Percentiles rank a stretch among this genome's conserved stretches.
Evolutionary conservation across 2,329 filamentous ascomycete genomes (phyloP).

Genomic region (Leptographium flavum): DNA sequence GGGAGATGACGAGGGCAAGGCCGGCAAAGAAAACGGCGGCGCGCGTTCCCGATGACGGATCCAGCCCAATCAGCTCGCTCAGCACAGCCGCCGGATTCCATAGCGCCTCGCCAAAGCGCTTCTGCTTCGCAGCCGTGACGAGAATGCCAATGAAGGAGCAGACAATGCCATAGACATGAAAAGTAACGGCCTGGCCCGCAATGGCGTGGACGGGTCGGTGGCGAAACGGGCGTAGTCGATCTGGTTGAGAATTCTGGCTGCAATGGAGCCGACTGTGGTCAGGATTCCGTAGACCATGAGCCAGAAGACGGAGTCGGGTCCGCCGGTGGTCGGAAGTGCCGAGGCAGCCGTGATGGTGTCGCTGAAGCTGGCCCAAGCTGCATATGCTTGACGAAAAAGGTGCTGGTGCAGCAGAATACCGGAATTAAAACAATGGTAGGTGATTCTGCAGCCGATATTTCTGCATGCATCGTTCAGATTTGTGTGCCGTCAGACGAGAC

Average conservation of each 20-base stretch:
- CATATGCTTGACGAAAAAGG: too few relatives aligned
- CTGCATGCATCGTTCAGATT: too few relatives aligned
- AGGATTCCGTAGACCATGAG: slow-evolving; percentile 23
- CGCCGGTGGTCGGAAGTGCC: slow-evolving; percentile 9
- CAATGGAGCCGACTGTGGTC: slow-evolving; percentile 26
- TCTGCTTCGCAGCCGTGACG: slow-evolving; percentile 14
- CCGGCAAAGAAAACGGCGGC: slow-evolving; percentile 31
- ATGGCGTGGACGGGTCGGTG: slow-evolving; percentile 23
- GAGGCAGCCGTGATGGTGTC: not conserved
- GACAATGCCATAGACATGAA: slow-evolving; percentile 23
- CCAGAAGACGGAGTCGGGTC: slow-evolving; percentile 15
- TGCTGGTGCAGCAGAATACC: too few relatives aligned
- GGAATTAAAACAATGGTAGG: too few relatives aligned
- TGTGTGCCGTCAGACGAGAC: too few relatives aligned
- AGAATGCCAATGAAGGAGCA: slow-evolving; percentile 24
- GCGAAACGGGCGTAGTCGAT: slow-evolving; percentile 29
- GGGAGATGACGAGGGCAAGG: slow-evolving; percentile 26
- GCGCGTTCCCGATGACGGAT: slow-evolving; percentile 18
- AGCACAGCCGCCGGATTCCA: slow-evolving; percentile 28
- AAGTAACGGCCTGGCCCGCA: slow-evolving; percentile 23
- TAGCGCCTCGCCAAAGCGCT: slow-evolving; percentile 20
- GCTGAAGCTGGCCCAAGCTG: slow-evolving; percentile 1
- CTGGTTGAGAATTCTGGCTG: slow-evolving; percentile 29
- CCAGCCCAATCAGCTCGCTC: slow-evolving; percentile 19
- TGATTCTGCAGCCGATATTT: too few relatives aligned